Base-by-base conservation (phyloP, 202 grass and related monocot genomes). In the Setaria viridis region DNA sequence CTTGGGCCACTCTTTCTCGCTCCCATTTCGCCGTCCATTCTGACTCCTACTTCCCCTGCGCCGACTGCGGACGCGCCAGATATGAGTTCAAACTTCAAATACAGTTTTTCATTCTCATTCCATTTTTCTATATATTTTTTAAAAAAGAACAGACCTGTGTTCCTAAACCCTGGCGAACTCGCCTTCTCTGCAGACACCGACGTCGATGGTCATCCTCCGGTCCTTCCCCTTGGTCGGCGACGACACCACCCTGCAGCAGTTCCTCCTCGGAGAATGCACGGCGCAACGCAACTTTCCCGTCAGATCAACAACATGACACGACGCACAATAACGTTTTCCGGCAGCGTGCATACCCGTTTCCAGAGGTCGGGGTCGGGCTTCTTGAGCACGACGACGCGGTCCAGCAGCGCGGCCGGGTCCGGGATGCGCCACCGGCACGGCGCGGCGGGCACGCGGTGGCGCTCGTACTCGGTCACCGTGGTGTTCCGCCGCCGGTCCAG, bases 381-480 rank as follows among this genome's bases (percentile, higher is more conserved):
- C 89, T 94, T 94, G 89, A 67, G 76, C 67, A 94, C 89, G 87
- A 94, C 67, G 87, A 94, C 54, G 92, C 64, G 56, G 87, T 94
- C 86, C 35, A 94, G 80, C 43, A 94, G 58, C 35, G 77, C 43
- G 43, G 80, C 72, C 0, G 89, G 92, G 71, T 91, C 89, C 29
- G 84, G 45, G 75, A 86, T 83, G 78, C 85, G 84, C 92, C 92
- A 94, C 42, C 92, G 87, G 87, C 95, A 95, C 69, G 2, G 72
- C 1, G 62, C 2, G 1, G 82, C 75, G 12, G 65, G 77, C 25
- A 86, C 90, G 59, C 90, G 88, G 69, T 89, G 87, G 14, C 67
- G 93, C 46, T 85, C 86, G 91, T 98, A 98, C 79, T 90, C 90
- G 7, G 95, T 98, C 1, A 98, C 87, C 21, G 93, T 98, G 2